phyloP scores from a whole-genome alignment of 2,329 filamentous ascomycete genomes.

The Exophiala oligosperma region DNA sequence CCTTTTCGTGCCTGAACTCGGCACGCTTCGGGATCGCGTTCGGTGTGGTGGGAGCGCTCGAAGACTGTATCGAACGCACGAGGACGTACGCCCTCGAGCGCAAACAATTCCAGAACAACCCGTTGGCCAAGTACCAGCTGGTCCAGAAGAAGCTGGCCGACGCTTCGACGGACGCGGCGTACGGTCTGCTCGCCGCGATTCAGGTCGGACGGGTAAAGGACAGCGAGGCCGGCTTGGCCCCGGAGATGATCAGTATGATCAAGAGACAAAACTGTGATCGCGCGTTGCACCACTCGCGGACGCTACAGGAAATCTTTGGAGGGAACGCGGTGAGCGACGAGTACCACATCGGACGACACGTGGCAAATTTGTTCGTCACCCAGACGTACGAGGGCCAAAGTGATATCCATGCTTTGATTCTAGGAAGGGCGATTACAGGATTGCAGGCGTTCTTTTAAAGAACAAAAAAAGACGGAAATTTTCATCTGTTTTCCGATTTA shows the following conservation, averaged over 20 bases:
- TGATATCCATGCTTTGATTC: slow-evolving; percentile 81
- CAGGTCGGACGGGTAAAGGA: slow-evolving; percentile 94
- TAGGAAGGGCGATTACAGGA: slow-evolving; percentile 69
- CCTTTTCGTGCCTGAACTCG: slow-evolving; percentile 91
- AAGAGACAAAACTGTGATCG: slow-evolving; percentile 97
- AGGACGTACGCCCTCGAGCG: slow-evolving; percentile 84
- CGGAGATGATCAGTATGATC: slow-evolving; percentile 96
- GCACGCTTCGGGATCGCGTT: slow-evolving; percentile 91
- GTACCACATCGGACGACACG: slow-evolving; percentile 91
- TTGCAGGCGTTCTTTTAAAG: slow-evolving; percentile 67
- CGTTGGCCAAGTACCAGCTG: slow-evolving; percentile 91
- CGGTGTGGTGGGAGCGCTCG: slow-evolving; percentile 88
- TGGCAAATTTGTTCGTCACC: slow-evolving; percentile 92
- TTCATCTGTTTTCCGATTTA: too few relatives aligned
- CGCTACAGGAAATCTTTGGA: slow-evolving; percentile 91
- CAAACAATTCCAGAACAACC: slow-evolving; percentile 94
- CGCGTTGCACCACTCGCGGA: slow-evolving; percentile 76
- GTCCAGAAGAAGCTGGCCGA: slow-evolving; percentile 97
- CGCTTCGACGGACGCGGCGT: slow-evolving; percentile 85
- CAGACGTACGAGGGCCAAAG: slow-evolving; percentile 98
- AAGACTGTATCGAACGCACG: slow-evolving; percentile 82
- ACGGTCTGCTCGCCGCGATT: slow-evolving; percentile 79
- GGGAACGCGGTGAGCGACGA: slow-evolving; percentile 98
- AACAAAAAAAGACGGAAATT: background rate
- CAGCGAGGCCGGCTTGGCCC: slow-evolving; percentile 71